Percentiles rank a stretch among this genome's conserved stretches.
Evolutionary conservation across 106 monocot genomes (phyloP).

Genomic region (Gastrodia elata): DNA sequence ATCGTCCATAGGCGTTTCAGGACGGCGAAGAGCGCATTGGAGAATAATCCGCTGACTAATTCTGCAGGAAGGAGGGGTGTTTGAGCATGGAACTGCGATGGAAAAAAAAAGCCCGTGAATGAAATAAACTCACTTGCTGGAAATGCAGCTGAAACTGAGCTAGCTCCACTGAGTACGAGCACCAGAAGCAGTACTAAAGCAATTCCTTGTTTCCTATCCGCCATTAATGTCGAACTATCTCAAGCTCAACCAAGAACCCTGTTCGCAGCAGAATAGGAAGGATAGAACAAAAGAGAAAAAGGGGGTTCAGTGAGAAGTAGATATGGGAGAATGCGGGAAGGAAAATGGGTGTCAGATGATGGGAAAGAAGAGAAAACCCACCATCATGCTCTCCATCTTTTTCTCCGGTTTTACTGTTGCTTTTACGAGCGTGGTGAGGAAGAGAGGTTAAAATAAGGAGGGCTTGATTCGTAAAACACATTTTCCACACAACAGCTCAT

Average conservation of each 20-base stretch:
- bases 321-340: neutral
- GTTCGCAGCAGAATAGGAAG: neutral
- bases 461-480: neutral
- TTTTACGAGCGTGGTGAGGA: neutral
- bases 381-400: neutral
- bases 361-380: neutral
- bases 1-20: constrained; percentile 67
- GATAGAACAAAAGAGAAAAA: neutral
- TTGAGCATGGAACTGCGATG: no score
- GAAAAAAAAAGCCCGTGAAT: neutral
- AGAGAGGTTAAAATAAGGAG: neutral
- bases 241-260: neutral
- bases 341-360: neutral
- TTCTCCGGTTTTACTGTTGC: neutral
- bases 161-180: constrained; percentile 21
- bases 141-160: constrained; percentile 23
- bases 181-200: constrained; percentile 11
- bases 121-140: constrained; percentile 32
- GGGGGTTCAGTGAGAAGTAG: neutral
- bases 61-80: constrained; percentile 22
- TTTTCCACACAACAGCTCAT: no score
- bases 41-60: constrained; percentile 52
- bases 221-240: neutral
- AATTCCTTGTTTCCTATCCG: constrained; percentile 12
- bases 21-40: constrained; percentile 43